Evolutionary conservation across 2,329 filamentous ascomycete genomes (phyloP), one percentile per base, ranked within the genome.

Genomic region (Aspergillus nomiae): DNA sequence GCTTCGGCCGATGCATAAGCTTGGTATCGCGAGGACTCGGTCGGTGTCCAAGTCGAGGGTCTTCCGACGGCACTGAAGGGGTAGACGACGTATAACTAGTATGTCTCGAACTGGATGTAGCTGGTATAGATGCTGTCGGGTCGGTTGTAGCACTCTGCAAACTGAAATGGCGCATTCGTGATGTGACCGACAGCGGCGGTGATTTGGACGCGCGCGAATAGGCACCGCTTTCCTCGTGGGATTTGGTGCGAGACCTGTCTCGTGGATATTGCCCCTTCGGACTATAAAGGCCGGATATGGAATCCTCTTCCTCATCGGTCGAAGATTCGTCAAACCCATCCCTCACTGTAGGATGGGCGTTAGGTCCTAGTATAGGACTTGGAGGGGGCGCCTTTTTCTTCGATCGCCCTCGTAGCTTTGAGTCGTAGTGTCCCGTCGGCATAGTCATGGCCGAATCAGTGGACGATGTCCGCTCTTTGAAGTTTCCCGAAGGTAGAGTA

Each of bases 161-260:
- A 53, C 76, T 78, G 58, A 66, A 64, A 14, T 73, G 74, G 14
- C 76, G 75, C 76, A 77, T 78, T 21, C 75, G 71, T 19, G 76
- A 76, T 2, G 76, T 78, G 8, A 77, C 72, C 4, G 76, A 75
- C 36, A 78, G 65, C 8, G 76, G 74, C 16, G 76, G 75, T 6
- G 76, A 77, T 65, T 72, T 77, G 10, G 74, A 70, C 11, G 71
- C 68, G 11, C 63, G 65, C 58, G 69, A 69, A 36, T 71, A 71
- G 21, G 65, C 53, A 19, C 72, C 68, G 19, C 61, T 51, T n/a
- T 68, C 60, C 4, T 70, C 67, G 30, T 48, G 50, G 32, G 50
- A 16, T 21, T 34, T 48, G 19, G 59, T 38, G 26, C 43, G 60
- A 50, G 32, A 45, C n/a, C 28, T 48, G 45, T 50, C 57, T 16